These are phyloP conservation scores for Melanopsichium pennsylvanicum DNA, from an alignment of 1,284 basidiomycete species.

Conservation along the genomic window DNA sequence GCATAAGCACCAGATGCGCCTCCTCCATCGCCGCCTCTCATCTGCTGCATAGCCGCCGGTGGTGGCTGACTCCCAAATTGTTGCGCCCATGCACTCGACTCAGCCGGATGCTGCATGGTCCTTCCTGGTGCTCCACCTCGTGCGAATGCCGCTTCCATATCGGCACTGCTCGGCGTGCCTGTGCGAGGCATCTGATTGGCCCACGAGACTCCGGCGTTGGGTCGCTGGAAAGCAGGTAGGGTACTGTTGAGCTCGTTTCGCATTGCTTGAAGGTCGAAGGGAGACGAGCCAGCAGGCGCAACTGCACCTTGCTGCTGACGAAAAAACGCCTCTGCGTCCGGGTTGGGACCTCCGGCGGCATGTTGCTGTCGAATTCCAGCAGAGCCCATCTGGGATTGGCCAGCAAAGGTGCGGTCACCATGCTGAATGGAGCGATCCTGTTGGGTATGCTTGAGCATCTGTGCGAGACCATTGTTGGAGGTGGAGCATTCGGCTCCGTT, in stretches of 20 bases:
- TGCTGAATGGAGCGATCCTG: conserved; percentile 83
- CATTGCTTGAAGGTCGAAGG: conserved; percentile 59
- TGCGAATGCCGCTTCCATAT: conserved; percentile 54
- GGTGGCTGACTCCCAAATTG: conserved; percentile 41
- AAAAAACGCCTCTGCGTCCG: conserved; percentile 60
- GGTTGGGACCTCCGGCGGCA: conserved; percentile 28
- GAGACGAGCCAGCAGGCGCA: conserved; percentile 23
- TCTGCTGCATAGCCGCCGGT: conserved; percentile 15
- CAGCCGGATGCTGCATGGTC: conserved; percentile 21
- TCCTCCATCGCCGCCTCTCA: conserved; percentile 12
- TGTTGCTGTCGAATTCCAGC: conserved; percentile 41
- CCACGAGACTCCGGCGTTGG: conserved; percentile 40
- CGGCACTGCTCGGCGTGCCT: conserved; percentile 19
- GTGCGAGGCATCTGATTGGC: conserved; percentile 54
- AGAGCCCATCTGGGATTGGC: conserved; percentile 28
- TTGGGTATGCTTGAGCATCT: conserved; percentile 89
- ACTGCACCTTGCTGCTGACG: conserved; percentile 46
- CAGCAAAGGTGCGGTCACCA: conserved; percentile 53
- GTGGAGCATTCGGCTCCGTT: conserved; percentile 90
- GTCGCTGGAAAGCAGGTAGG: conserved; percentile 22
- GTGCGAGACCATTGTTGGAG: conserved; percentile 83
- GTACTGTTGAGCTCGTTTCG: conserved; percentile 39
- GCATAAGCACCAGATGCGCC: conserved; percentile 28
- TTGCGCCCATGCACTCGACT: conserved; percentile 47
- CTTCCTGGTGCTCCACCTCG: conserved; percentile 19